These are phyloP conservation scores for Populus ilicifolia DNA, from an alignment of 345 rosid species.

Conservation along the genomic window DNA sequence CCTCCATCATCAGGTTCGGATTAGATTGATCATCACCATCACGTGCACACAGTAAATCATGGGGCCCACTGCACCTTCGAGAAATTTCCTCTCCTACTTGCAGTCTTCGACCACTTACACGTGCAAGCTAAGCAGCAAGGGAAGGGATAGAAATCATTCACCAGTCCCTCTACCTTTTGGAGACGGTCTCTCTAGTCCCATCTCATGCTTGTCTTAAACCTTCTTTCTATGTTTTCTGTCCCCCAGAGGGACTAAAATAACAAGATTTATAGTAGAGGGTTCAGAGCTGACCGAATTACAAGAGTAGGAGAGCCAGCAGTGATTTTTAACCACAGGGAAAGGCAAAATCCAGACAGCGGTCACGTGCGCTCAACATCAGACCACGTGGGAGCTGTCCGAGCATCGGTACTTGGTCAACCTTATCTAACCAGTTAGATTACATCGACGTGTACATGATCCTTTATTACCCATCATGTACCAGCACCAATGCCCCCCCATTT, in stretches of 20 bases:
- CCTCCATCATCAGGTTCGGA: background rate
- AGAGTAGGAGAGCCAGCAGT: background rate
- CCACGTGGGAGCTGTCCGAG: slow-evolving; percentile 58
- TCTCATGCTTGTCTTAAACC: background rate
- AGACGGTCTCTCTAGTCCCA: background rate
- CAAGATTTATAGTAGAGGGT: background rate
- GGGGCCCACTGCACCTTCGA: background rate
- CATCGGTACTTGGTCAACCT: slow-evolving; percentile 63
- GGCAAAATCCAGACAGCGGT: slow-evolving; percentile 16
- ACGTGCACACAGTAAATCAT: background rate
- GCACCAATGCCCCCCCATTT: too few species aligned
- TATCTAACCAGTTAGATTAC: slow-evolving; percentile 16
- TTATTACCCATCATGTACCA: too few species aligned
- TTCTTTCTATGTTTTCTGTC: background rate
- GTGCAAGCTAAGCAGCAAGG: background rate
- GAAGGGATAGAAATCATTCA: background rate
- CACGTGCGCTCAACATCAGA: slow-evolving; percentile 52
- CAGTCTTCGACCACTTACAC: background rate
- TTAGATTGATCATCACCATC: background rate
- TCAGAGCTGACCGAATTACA: background rate
- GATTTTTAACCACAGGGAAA: background rate
- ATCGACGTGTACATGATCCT: background rate
- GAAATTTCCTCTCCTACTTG: background rate
- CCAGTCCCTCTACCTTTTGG: background rate
- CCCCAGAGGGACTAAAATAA: background rate